These are phyloP conservation scores for Botrytis byssoidea DNA, from an alignment of 2,329 filamentous ascomycete genomes.

Conservation along the genomic window DNA sequence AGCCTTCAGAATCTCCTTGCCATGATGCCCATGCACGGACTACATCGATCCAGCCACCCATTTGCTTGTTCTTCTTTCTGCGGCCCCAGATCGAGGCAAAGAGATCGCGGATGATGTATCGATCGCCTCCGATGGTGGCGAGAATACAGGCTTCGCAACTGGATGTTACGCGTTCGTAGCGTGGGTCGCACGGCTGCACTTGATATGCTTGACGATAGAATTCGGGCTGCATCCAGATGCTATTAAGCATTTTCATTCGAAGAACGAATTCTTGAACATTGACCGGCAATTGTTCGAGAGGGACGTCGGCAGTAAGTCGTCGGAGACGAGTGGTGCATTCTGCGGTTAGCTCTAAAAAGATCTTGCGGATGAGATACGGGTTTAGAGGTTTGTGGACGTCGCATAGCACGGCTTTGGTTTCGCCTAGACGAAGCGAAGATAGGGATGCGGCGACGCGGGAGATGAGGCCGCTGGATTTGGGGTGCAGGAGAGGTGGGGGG, in stretches of 20 bases:
- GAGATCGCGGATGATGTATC: conserved; percentile 46
- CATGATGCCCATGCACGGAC: conserved; percentile 30
- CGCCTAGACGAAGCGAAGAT: neutral
- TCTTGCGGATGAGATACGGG: conserved; percentile 44
- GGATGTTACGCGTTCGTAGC: conserved; percentile 37
- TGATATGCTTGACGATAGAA: conserved; percentile 42
- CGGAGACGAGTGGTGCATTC: conserved; percentile 44
- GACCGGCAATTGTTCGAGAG: conserved; percentile 26
- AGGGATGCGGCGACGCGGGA: conserved; percentile 21
- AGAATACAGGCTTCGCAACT: conserved; percentile 56
- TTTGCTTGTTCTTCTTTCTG: conserved; percentile 24
- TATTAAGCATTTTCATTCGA: conserved; percentile 31
- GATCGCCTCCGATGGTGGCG: conserved; percentile 47
- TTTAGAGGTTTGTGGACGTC: conserved; percentile 44
- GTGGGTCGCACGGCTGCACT: conserved; percentile 34
- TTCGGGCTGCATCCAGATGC: conserved; percentile 40
- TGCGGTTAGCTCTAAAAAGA: conserved; percentile 45
- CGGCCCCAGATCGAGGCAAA: conserved; percentile 46
- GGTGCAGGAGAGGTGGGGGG: conserved; percentile 23
- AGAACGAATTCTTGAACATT: conserved; percentile 20
- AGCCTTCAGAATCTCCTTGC: neutral
- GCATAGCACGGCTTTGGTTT: conserved; percentile 42
- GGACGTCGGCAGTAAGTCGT: neutral
- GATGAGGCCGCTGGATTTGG: conserved; percentile 21
- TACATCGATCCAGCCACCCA: conserved; percentile 25